A percentile compares a stretch with the other conserved stretches of the same genome.
phyloP scores from a whole-genome alignment of 2,329 filamentous ascomycete genomes.

The Metarhizium anisopliae region DNA sequence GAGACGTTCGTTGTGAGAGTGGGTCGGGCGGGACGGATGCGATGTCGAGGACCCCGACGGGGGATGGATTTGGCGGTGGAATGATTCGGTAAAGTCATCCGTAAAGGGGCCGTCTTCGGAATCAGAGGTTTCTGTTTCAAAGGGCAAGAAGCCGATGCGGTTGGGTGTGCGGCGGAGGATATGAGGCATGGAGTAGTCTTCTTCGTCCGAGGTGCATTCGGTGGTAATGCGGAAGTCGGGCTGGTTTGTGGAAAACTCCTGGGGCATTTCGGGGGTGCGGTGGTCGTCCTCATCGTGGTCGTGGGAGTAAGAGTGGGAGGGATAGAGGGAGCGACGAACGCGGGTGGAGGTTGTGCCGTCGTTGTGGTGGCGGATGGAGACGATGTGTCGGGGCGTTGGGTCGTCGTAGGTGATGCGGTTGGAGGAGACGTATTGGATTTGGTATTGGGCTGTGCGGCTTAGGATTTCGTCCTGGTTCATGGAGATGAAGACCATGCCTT shows the following conservation, averaged over 20 bases:
- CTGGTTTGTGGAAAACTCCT: conserved; percentile 40
- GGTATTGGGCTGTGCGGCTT: conserved; percentile 63
- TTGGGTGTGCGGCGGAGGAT: conserved; percentile 35
- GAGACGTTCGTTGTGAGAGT: conserved; percentile 9
- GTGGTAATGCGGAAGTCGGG: conserved; percentile 47
- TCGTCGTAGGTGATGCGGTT: conserved; percentile 1
- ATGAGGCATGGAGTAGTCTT: conserved; percentile 20
- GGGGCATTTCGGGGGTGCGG: conserved; percentile 46
- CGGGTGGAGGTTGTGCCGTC: conserved; percentile 33
- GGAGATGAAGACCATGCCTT: conserved; percentile 85
- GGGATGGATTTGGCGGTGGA: conserved; percentile 9
- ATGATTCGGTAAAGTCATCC: conserved; percentile 16
- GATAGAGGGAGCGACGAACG: not conserved
- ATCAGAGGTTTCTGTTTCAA: conserved; percentile 38
- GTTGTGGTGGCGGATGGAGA: conserved; percentile 44
- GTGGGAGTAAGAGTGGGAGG: conserved; percentile 8
- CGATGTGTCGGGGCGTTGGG: conserved; percentile 23
- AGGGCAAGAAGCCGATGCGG: conserved; percentile 45
- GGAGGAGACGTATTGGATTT: conserved; percentile 46
- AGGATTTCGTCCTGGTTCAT: conserved; percentile 76
- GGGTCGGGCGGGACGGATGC: conserved; percentile 8
- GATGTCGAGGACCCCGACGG: not conserved
- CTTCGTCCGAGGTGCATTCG: conserved; percentile 53
- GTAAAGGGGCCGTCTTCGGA: conserved; percentile 22
- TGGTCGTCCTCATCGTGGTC: conserved; percentile 33